Evolutionary conservation across 140 eudicot genomes (phyloP).

Genomic region (Flaveria floridana): DNA sequence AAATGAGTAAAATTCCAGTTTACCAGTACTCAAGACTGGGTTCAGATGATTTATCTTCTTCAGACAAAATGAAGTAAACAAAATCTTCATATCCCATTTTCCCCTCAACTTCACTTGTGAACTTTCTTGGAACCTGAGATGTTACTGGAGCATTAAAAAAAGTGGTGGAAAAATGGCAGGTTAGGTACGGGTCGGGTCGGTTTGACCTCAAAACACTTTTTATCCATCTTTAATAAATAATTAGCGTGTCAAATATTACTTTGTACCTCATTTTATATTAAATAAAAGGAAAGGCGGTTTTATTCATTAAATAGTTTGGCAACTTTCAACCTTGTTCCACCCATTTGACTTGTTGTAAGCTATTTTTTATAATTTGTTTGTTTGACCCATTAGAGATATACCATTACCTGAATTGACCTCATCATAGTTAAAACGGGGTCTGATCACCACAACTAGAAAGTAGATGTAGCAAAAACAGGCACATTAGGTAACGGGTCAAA

Average conservation of each 20-base stretch:
- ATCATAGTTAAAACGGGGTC: neutral
- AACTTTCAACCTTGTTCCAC: neutral
- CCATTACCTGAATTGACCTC: neutral
- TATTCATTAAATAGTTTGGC: neutral
- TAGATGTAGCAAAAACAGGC: neutral
- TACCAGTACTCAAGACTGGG: slow-evolving; percentile 96
- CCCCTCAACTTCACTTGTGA: slow-evolving; percentile 86
- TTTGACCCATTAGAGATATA: neutral
- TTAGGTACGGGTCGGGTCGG: neutral
- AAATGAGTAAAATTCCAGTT: neutral
- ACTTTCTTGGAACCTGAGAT: slow-evolving; percentile 79
- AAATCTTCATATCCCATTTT: slow-evolving; percentile 99
- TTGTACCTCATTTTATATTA: neutral
- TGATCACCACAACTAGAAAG: neutral
- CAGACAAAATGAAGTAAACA: slow-evolving; percentile 82
- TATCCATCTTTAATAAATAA: neutral
- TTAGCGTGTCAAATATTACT: neutral
- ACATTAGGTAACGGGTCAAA: neutral
- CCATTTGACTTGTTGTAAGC: neutral
- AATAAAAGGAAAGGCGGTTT: neutral
- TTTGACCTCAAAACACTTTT: neutral
- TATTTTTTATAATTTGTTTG: neutral
- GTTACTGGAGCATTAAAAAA: neutral
- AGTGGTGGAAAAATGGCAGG: neutral
- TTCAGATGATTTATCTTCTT: slow-evolving; percentile 96